phyloP scores from a whole-genome alignment of 1,139 yeast genomes.

The Lodderomyces beijingensis region DNA sequence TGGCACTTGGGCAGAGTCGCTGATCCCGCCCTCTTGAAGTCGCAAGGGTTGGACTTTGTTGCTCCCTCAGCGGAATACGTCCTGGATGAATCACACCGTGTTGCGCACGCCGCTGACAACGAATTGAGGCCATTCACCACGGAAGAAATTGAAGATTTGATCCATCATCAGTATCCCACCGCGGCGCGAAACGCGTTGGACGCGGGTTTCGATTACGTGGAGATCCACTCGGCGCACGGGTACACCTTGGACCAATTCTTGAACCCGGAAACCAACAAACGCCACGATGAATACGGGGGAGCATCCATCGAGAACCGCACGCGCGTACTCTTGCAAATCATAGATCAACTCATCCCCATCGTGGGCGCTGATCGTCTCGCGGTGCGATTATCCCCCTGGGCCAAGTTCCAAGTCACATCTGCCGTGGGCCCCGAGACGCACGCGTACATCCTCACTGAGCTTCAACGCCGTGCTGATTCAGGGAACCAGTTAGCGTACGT shows the following conservation, averaged over 20 bases:
- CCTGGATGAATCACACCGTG: slow-evolving; percentile 20
- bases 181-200: slow-evolving; percentile 47
- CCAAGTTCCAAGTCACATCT: slow-evolving; percentile 34
- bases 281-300: slow-evolving; percentile 31
- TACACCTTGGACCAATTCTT: slow-evolving; percentile 62
- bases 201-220: slow-evolving; percentile 70
- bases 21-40: slow-evolving; percentile 36
- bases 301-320: slow-evolving; percentile 63
- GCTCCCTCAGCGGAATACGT: slow-evolving; percentile 24
- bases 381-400: slow-evolving; percentile 61
- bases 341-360: slow-evolving; percentile 47
- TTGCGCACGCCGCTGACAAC: slow-evolving; percentile 26
- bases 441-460: slow-evolving; percentile 31
- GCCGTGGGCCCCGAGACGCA: slow-evolving; percentile 32
- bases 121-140: slow-evolving; percentile 36
- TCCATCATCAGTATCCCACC: slow-evolving; percentile 28
- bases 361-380: slow-evolving; percentile 54
- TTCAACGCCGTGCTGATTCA: slow-evolving; percentile 34
- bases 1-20: slow-evolving; percentile 61
- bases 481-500: slow-evolving; percentile 46
- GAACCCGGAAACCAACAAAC: slow-evolving; percentile 39
- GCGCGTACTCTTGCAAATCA: slow-evolving; percentile 50
- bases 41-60: slow-evolving; percentile 21
- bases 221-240: slow-evolving; percentile 68
- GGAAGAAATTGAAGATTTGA: slow-evolving; percentile 40